Base-by-base conservation (phyloP, 805 yeast genomes). In the Hanseniaspora hatyaiensis region DNA sequence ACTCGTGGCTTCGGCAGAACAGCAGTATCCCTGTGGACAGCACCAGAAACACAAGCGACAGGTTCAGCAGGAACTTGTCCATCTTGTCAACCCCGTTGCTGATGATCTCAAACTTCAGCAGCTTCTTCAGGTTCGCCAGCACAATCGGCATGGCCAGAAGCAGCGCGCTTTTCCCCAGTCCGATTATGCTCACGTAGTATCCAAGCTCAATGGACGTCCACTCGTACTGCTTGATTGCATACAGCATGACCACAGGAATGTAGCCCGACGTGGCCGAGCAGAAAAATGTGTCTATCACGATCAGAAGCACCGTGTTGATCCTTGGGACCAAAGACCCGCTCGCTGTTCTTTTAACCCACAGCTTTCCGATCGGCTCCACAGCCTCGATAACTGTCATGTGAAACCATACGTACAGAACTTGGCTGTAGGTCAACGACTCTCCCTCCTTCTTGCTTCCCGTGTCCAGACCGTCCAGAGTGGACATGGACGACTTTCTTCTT, bases 161-260 rank as follows among this genome's bases (percentile, higher is more conserved):
- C 0, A 70, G 66, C 0, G 69, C 20, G 0, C 83, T 75, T 52
- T 73, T 67, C 2, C 72, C 58, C 2, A 74, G 50, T 50, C 81
- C 79, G 1, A 70, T 52, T 1, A 72, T 51, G 0, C 83, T 75
- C 44, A 81, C 61, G 43, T 72, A 72, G 45, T 71, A 69, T 4
- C 86, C 82, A 41, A 81, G 58, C 29, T 70, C 70, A 3, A 65
- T 69, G 18, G 81, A 68, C 11, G 59, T 59, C 81, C 87, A 78
- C 26, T 66, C 52, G 57, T 73, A 80, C 32, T 55, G 58, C 54
- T 65, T 75, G 3, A 78, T 70, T 0, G 78, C 73, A 54, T 73
- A 80, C 15, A 81, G 57, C 1, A 77, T 59, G 20, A 71, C 48
- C 1, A 75, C 65, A 9, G 69, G 65, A 4, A 68, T 65, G 6